Percentiles rank a stretch among this genome's conserved stretches.
phyloP scores from a whole-genome alignment of 129 eudicot genomes.

The Pittosporum tobira region DNA sequence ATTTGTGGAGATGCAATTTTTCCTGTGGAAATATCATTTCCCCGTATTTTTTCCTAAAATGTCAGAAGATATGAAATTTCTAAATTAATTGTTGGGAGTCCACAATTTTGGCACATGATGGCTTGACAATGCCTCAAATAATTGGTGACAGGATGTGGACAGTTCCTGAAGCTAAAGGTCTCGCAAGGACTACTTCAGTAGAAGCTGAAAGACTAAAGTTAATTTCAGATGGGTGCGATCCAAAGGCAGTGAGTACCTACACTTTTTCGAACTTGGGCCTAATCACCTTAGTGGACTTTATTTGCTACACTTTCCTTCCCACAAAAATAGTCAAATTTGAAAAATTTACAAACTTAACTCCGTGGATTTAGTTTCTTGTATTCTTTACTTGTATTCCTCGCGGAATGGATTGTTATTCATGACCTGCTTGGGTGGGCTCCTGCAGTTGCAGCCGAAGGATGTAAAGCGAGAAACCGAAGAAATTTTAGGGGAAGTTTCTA shows the following conservation, averaged over 20 bases:
- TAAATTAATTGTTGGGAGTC: background rate
- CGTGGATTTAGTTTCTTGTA: background rate
- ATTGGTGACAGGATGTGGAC: constrained; percentile 64
- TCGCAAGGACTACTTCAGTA: constrained; percentile 47
- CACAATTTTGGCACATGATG: constrained; percentile 1
- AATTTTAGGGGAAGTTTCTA: constrained; percentile 53
- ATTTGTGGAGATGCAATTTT: too few relatives aligned
- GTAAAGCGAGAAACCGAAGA: constrained; percentile 50
- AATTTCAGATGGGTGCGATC: constrained; percentile 71
- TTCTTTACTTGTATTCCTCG: background rate
- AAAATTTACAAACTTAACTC: too few relatives aligned
- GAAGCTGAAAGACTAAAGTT: constrained; percentile 67
- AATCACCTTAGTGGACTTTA: background rate
- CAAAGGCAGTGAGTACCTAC: constrained; percentile 43
- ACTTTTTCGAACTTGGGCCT: background rate
- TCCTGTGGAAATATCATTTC: too few relatives aligned
- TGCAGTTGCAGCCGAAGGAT: constrained; percentile 40
- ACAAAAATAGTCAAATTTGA: too few relatives aligned
- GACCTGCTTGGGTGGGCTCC: constrained; percentile 12
- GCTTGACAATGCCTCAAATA: background rate
- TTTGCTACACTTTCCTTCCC: background rate
- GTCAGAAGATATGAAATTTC: background rate
- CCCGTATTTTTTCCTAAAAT: too few relatives aligned
- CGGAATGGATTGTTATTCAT: constrained; percentile 1
- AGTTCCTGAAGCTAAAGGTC: constrained; percentile 50